Evolutionary conservation across 192 early-diverging fungal species (phyloP), one percentile per base, ranked within the genome.

Genomic region (Coemansia sp.): DNA sequence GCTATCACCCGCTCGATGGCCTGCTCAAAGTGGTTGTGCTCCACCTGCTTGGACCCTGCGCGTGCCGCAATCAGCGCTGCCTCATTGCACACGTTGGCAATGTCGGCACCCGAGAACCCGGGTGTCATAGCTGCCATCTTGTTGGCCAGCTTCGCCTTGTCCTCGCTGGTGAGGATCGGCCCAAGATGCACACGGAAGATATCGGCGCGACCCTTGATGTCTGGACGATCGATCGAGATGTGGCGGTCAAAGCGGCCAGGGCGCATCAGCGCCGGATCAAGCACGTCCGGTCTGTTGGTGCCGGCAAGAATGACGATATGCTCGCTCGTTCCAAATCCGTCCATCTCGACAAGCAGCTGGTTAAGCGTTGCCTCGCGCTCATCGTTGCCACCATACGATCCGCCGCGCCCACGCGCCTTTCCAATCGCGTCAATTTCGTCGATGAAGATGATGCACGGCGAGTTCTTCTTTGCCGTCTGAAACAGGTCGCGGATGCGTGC

Each of bases 361-460:
- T 99, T 99, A 15, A 99, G 82, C 7, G 97, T 99, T 56, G 87
- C 90, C 80, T 99, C 97, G 21, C 97, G 91, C 85, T 99, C 97
- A 73, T 99, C 97, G 76, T 99, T 97, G 46, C 95, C 95, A 45
- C 97, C 97, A 70, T 92, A 82, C 69, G 90, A 87, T 15, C 90
- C 92, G 54, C 88, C 88, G 65, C 90, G 89, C 22, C 93, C 94
- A 69, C 97, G 91, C 19, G 97, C 93, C 85, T 99, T 99, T 51
- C 97, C 97, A 62, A 99, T 98, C 16, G 97, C 97, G 82, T 99
- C 97, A 69, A 99, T 99, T 85, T 99, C 97, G 65, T 99, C 97
- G 22, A 99, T 95, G 85, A 99, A 99, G 72, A 99, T 95, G 62
- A 99, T 99, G 85, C 95, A 97, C 11, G 98, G 98, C 12, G 95